A percentile compares a stretch with the other conserved stretches of the same genome.
These are phyloP conservation scores for Naganishia cerealis DNA, from an alignment of 1,284 basidiomycete species.

Conservation along the genomic window DNA sequence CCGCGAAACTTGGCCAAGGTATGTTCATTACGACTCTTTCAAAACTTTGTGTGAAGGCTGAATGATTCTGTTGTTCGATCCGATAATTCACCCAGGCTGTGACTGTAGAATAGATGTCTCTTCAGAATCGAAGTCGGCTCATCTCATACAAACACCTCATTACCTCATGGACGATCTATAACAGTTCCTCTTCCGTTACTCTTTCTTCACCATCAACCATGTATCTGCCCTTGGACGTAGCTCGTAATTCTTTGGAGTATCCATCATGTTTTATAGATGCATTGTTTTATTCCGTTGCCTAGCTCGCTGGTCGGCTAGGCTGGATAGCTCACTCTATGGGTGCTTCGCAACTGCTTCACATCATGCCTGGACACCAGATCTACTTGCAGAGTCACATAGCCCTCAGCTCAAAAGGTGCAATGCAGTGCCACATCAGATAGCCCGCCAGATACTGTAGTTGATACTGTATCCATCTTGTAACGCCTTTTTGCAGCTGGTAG, in stretches of 20 bases:
- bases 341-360: too few relatives aligned
- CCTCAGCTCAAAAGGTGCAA: too few relatives aligned
- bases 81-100: constrained; percentile 2
- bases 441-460: too few relatives aligned
- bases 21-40: background rate
- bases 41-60: background rate
- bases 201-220: background rate
- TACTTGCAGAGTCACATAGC: too few relatives aligned
- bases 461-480: background rate
- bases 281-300: background rate
- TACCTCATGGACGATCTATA: constrained; percentile 26
- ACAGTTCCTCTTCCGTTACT: constrained; percentile 6
- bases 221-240: background rate
- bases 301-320: background rate
- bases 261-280: constrained; percentile 24
- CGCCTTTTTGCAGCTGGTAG: too few relatives aligned
- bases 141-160: constrained; percentile 9
- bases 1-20: constrained; percentile 79
- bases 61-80: background rate
- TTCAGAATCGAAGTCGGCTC: background rate
- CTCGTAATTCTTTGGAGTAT: background rate
- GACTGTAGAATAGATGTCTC: constrained; percentile 20
- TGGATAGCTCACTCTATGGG: too few relatives aligned
- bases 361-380: too few relatives aligned
- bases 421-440: too few relatives aligned